Evolutionary conservation across 73 alveolate species (phyloP).

Genomic region (Stentor roeselii): DNA sequence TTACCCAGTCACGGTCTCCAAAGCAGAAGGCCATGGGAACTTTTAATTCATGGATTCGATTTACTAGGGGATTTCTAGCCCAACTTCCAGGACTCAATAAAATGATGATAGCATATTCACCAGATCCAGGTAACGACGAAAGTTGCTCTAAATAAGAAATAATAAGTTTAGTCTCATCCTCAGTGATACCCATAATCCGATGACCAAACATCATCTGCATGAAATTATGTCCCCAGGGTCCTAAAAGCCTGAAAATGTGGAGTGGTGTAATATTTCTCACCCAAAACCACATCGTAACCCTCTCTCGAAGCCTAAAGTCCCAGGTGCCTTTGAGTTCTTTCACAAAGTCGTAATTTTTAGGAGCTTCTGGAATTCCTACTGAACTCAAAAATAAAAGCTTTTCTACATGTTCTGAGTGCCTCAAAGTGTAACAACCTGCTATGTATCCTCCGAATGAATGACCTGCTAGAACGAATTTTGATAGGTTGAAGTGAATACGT

Average conservation of each 20-base stretch:
- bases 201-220: neutral
- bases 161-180: constrained; percentile 20
- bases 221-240: constrained; percentile 21
- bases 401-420: constrained; percentile 60
- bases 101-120: constrained; percentile 38
- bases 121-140: constrained; percentile 39
- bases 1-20: constrained; percentile 73
- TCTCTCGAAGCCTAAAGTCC: neutral
- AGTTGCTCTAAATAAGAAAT: constrained; percentile 35
- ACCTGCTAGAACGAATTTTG: constrained; percentile 60
- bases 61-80: constrained; percentile 43
- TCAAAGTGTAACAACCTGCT: constrained; percentile 52
- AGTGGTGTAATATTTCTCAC: constrained; percentile 37
- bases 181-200: constrained; percentile 1
- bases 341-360: constrained; percentile 37
- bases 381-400: constrained; percentile 59
- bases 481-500: constrained; percentile 36
- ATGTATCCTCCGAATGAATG: constrained; percentile 82
- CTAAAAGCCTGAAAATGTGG: constrained; percentile 24
- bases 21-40: constrained; percentile 39
- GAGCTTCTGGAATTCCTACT: constrained; percentile 46
- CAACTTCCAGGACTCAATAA: constrained; percentile 42
- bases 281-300: constrained; percentile 26
- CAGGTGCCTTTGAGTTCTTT: constrained; percentile 27
- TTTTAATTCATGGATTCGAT: constrained; percentile 30